These are phyloP conservation scores for Alternaria brassicicola DNA, from an alignment of 2,329 filamentous ascomycete species.

Conservation along the genomic window DNA sequence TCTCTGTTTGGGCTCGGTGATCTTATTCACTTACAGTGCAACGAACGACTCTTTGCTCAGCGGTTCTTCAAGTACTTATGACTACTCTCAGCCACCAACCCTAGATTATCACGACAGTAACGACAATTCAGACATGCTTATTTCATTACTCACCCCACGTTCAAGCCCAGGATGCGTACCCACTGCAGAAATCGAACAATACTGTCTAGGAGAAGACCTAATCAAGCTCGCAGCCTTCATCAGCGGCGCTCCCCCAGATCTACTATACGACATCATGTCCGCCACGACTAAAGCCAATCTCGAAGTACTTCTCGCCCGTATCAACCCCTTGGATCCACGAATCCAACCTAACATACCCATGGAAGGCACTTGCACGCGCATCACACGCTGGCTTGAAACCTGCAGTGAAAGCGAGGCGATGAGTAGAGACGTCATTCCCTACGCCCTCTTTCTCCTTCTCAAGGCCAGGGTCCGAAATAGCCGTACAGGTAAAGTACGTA, in stretches of 20 bases:
- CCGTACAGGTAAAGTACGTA: background rate
- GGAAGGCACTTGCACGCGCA: background rate
- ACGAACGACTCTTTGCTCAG: background rate
- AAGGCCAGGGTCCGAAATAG: background rate
- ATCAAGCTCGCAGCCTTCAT: background rate
- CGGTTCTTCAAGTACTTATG: background rate
- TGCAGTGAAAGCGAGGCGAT: background rate
- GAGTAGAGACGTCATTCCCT: background rate
- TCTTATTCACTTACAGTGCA: background rate
- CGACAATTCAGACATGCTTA: background rate
- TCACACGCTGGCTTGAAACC: background rate
- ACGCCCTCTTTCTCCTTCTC: background rate
- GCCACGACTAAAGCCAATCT: background rate
- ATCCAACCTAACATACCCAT: background rate
- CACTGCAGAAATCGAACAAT: background rate
- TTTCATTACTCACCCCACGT: background rate
- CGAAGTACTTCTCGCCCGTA: background rate
- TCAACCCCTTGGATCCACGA: background rate
- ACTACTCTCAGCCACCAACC: background rate
- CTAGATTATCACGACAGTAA: accelerated
- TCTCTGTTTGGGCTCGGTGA: background rate
- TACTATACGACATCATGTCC: background rate
- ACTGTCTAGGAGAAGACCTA: background rate
- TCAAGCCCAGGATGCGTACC: background rate
- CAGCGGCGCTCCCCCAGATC: background rate